phyloP scores from a whole-genome alignment of 1,139 yeast species.

The Diutina sp. region DNA sequence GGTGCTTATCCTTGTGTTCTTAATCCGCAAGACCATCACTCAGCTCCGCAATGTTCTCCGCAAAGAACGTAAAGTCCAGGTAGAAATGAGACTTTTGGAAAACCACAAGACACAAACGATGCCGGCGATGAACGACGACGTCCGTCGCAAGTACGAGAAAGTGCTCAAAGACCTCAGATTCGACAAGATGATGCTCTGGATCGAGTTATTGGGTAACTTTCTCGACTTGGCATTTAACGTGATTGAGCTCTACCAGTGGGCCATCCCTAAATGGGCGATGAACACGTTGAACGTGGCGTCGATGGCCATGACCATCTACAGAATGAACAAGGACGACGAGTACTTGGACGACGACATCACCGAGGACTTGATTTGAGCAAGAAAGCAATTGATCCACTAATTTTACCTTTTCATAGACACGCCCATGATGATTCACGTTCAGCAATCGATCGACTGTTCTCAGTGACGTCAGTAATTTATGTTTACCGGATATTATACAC shows the following conservation, averaged over 20 bases:
- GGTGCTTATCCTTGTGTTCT: constrained; percentile 29
- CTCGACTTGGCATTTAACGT: constrained; percentile 29
- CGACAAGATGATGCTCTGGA: constrained; percentile 29
- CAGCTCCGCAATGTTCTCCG: constrained; percentile 29
- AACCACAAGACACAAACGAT: constrained; percentile 13
- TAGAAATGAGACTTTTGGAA: constrained; percentile 21
- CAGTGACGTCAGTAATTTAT: no score
- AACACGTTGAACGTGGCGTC: constrained; percentile 28
- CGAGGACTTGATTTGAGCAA: constrained; percentile 23
- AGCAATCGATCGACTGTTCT: no score
- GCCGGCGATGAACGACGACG: constrained; percentile 14
- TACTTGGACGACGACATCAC: constrained; percentile 34
- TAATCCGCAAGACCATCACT: constrained; percentile 29
- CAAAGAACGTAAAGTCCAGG: constrained; percentile 25
- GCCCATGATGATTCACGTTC: neutral
- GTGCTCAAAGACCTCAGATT: constrained; percentile 30
- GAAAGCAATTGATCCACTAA: constrained; percentile 1
- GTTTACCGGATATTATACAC: no score
- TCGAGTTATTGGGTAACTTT: constrained; percentile 32
- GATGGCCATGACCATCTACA: constrained; percentile 36
- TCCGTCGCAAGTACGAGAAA: constrained; percentile 26
- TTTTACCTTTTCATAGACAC: neutral
- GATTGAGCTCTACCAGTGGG: constrained; percentile 25
- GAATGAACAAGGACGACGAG: constrained; percentile 41
- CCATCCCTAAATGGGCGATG: constrained; percentile 34